phyloP scores from a whole-genome alignment of 768 basidiomycete species.

The Russula sp. region DNA sequence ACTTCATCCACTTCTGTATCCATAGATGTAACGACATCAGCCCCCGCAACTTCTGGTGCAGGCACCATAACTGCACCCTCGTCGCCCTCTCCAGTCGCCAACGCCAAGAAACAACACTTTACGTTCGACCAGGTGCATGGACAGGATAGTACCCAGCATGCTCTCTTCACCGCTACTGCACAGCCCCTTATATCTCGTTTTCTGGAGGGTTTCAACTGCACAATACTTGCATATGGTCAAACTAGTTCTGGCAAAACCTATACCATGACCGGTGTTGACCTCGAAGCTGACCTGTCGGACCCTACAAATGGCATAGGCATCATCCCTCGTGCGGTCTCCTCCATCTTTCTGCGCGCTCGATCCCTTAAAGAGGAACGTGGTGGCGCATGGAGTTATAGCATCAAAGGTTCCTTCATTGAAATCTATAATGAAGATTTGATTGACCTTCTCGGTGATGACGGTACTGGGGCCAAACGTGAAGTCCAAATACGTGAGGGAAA shows the following conservation, averaged over 20 bases:
- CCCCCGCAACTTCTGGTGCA: slow-evolving; percentile 44
- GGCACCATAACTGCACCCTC: slow-evolving; percentile 39
- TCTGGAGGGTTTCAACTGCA: slow-evolving; percentile 93
- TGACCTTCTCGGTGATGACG: slow-evolving; percentile 79
- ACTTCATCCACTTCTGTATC: slow-evolving; percentile 65
- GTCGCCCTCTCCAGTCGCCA: slow-evolving; percentile 31
- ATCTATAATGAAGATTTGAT: slow-evolving; percentile 99
- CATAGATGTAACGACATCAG: slow-evolving; percentile 64
- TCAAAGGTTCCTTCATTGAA: slow-evolving; percentile 94
- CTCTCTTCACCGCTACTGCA: slow-evolving; percentile 79
- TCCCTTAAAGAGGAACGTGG: slow-evolving; percentile 72
- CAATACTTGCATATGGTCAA: slow-evolving; percentile 96
- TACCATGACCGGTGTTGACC: slow-evolving; percentile 94
- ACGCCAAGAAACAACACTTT: slow-evolving; percentile 71
- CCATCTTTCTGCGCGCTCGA: slow-evolving; percentile 74
- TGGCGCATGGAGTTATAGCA: slow-evolving; percentile 63
- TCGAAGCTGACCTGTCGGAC: slow-evolving; percentile 81
- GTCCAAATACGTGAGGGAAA: slow-evolving; percentile 97
- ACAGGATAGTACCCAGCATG: slow-evolving; percentile 77
- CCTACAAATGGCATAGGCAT: slow-evolving; percentile 85
- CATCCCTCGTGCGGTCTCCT: slow-evolving; percentile 87
- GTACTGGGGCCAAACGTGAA: slow-evolving; percentile 64
- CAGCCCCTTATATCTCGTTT: slow-evolving; percentile 82
- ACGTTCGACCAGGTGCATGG: slow-evolving; percentile 92
- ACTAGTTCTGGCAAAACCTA: slow-evolving; percentile 96